A percentile compares a stretch with the other conserved stretches of the same genome.
These are phyloP conservation scores for Sporopachydermia lactativora DNA, from an alignment of 805 yeast genomes.

Conservation along the genomic window DNA sequence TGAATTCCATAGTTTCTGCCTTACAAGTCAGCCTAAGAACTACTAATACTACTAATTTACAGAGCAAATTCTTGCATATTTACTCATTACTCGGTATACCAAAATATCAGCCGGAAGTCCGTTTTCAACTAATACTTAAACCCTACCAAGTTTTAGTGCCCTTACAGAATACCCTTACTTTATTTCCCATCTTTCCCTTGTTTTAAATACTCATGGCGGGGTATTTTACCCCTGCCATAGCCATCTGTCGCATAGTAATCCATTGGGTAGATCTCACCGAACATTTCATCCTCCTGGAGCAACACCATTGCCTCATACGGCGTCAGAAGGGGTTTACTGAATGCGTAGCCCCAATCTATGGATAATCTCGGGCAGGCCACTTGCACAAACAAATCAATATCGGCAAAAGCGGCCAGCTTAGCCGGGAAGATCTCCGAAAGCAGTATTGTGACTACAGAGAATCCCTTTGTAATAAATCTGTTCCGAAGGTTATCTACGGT, in stretches of 20 bases:
- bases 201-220: slow-evolving; percentile 23
- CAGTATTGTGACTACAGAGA: slow-evolving; percentile 64
- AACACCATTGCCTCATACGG: slow-evolving; percentile 95
- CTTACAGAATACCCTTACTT: too few species aligned
- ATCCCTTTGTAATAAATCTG: slow-evolving; percentile 38
- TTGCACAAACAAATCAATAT: slow-evolving; percentile 89
- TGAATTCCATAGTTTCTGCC: too few species aligned
- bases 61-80: too few species aligned
- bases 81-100: too few species aligned
- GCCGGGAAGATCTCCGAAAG: slow-evolving; percentile 89
- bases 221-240: slow-evolving; percentile 76
- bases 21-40: too few species aligned
- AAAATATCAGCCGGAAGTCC: too few species aligned
- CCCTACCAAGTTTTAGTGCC: too few species aligned
- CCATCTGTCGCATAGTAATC: slow-evolving; percentile 87
- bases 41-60: too few species aligned
- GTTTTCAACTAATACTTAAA: too few species aligned
- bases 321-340: slow-evolving; percentile 77
- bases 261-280: slow-evolving; percentile 76
- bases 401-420: slow-evolving; percentile 82
- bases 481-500: slow-evolving; percentile 58
- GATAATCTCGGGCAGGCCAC: slow-evolving; percentile 95
- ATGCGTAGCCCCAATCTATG: slow-evolving; percentile 98
- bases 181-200: slow-evolving; percentile 6
- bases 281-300: slow-evolving; percentile 54